Conservation (phyloP, 345 rosid genomes). For the Ricinus communis region DNA sequence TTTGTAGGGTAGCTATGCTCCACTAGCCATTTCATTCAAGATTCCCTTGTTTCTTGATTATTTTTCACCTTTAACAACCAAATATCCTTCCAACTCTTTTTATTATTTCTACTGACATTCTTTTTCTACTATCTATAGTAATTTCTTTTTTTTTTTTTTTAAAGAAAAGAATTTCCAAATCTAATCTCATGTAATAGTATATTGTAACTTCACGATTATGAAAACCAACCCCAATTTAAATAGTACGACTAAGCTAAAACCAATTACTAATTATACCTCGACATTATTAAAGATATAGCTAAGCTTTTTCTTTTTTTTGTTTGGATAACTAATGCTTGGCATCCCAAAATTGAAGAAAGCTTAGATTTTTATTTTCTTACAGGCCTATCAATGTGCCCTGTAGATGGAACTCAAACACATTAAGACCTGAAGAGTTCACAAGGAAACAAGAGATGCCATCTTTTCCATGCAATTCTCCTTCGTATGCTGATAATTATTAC, state of each 20-base stretch:
- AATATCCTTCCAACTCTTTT: not conserved
- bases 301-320: too few species aligned
- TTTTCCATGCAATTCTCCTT: slow-evolving; percentile 35
- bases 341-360: slow-evolving; percentile 1
- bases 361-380: not conserved
- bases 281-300: too few species aligned
- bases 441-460: slow-evolving; percentile 40
- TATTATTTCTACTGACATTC: not conserved
- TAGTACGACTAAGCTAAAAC: too few species aligned
- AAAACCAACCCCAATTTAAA: too few species aligned
- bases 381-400: slow-evolving; percentile 80
- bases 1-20: slow-evolving; percentile 3
- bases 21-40: slow-evolving; percentile 10
- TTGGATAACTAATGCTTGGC: too few species aligned
- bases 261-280: too few species aligned
- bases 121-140: too few species aligned
- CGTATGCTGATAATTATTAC: slow-evolving; percentile 29
- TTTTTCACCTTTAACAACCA: not conserved
- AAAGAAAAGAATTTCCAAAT: too few species aligned
- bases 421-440: slow-evolving; percentile 31
- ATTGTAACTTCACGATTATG: too few species aligned
- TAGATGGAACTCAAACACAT: slow-evolving; percentile 58
- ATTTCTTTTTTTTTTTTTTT: too few species aligned
- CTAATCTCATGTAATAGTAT: too few species aligned
- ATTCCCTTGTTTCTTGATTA: not conserved